Base-by-base conservation (phyloP, 345 rosid genomes). In the Carallia brachiata region DNA sequence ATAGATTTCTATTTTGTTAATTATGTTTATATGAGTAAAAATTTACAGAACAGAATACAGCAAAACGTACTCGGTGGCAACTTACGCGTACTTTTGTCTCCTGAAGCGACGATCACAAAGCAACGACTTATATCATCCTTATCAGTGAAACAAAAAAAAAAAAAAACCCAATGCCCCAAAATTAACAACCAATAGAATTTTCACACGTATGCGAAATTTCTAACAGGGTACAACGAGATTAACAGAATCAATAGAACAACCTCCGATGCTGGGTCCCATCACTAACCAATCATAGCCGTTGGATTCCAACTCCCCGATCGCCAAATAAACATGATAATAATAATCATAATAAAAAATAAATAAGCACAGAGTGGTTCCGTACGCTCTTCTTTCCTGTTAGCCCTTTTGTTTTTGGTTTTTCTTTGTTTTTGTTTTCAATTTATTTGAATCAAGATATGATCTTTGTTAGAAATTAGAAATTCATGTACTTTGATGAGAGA, bases 281-380 rank as follows among this genome's bases (percentile, higher is more conserved):
- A 6, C 34, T 3, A 67, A 10, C 70, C n/a, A 18, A 48, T 52
- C 61, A 13, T 52, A 18, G 52, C 76, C 65, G 66, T 66, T 39
- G 3, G 67, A 58, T 72, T 12, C 9, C 13, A 55, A 6, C n/a
- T 55, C 53, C 8, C 48, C 18, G 1, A 7, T 17, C 18, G 17
- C 31, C 30, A 15, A 52, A 10, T 44, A 2, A 12, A 44, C 17
- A 44, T 12, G 50, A 44, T 6, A 28, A 54, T 2, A 13, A 6
- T 37, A 59, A n/a, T 58, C 36, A 23, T 40, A 40, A 36, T 31
- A 17, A 8, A 13, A 36, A 16, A 32, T 2, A 36, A 16, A 32
- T 2, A 27, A 6, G 13, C 54, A 16, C 40, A 30, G 4, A 18
- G 23, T 12, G 50, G 50, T 17, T 12, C 2, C 54, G 27, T 16